phyloP scores from a whole-genome alignment of 495 filamentous ascomycete genomes.

The Neurospora sublineolata region DNA sequence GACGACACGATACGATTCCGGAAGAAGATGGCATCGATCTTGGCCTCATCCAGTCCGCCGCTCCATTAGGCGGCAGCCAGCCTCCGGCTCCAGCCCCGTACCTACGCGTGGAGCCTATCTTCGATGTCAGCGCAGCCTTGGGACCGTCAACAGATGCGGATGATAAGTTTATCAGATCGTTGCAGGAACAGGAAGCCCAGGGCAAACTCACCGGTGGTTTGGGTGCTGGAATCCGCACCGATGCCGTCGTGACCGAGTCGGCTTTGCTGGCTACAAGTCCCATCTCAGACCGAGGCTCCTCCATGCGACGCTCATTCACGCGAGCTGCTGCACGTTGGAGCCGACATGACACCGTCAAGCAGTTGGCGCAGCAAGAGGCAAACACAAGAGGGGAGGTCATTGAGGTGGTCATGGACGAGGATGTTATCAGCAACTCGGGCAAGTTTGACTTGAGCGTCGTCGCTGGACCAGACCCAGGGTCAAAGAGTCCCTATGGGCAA shows the following conservation, averaged over 20 bases:
- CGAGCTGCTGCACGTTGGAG: conserved; percentile 14
- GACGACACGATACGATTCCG: conserved; percentile 27
- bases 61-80: conserved; percentile 14
- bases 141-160: conserved; percentile 28
- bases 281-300: conserved; percentile 16
- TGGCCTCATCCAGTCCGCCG: conserved; percentile 26
- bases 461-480: conserved; percentile 18
- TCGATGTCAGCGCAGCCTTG: conserved; percentile 29
- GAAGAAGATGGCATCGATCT: conserved; percentile 33
- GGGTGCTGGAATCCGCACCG: conserved; percentile 31
- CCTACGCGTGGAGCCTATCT: conserved; percentile 11
- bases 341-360: conserved; percentile 24
- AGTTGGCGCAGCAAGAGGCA: conserved; percentile 38
- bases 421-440: conserved; percentile 14
- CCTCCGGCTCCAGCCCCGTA: conserved; percentile 5
- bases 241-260: conserved; percentile 25
- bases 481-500: background rate
- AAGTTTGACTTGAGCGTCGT: conserved; percentile 32
- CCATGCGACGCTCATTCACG: conserved; percentile 26
- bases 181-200: conserved; percentile 33
- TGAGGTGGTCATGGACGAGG: conserved; percentile 38
- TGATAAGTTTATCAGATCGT: conserved; percentile 24
- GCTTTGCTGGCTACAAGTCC: conserved; percentile 30
- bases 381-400: conserved; percentile 41
- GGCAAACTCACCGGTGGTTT: conserved; percentile 39